Base-by-base conservation (phyloP, 2,329 filamentous ascomycete genomes). In the Calonectria pseudoreteaudii region DNA sequence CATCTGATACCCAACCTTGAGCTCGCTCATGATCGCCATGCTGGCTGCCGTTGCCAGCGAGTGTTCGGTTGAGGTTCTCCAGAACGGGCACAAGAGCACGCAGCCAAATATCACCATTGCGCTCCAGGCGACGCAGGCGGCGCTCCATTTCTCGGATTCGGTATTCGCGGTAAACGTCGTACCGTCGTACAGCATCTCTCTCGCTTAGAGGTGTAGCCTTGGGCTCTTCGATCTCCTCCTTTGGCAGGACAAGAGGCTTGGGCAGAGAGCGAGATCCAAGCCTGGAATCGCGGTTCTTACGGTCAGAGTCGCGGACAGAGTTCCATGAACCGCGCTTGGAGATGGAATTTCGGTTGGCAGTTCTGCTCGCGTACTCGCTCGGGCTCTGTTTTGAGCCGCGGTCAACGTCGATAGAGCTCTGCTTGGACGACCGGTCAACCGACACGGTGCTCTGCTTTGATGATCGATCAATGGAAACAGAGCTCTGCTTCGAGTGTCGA, bases 101-200 rank as follows among this genome's bases (percentile, higher is more conserved):
- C 52, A 87, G 79, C 85, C 86, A 87, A 4, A 86, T 80, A 49
- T 89, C 87, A 50, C 86, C 85, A 64, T 87, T 87, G 20, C 84
- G 83, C 80, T 90, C 88, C 2, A 90, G 83, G 20, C 83, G 82
- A 9, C 85, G 84, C 16, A 90, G 79, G 1, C 88, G 85, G 14
- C 83, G 83, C 75, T 89, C 87, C 81, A 89, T 86, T 49, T 90
- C 88, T 30, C 83, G 83, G 20, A 87, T 80, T 10, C 85, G 86
- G 26, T 84, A 82, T 72, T 87, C 85, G 13, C 84, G 82, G 34
- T 87, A 84, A 4, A 81, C 82, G 62, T 88, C 85, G 72, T 87
- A 86, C 11, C 84, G 82, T 6, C 80, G 77, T 23, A 84, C 69
- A 13, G 86, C 80, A 69, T 87, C 83, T 69, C 81, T 82, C 64